Base-by-base conservation (phyloP, 352 stramenopile species). In the Phytophthora pisi region DNA sequence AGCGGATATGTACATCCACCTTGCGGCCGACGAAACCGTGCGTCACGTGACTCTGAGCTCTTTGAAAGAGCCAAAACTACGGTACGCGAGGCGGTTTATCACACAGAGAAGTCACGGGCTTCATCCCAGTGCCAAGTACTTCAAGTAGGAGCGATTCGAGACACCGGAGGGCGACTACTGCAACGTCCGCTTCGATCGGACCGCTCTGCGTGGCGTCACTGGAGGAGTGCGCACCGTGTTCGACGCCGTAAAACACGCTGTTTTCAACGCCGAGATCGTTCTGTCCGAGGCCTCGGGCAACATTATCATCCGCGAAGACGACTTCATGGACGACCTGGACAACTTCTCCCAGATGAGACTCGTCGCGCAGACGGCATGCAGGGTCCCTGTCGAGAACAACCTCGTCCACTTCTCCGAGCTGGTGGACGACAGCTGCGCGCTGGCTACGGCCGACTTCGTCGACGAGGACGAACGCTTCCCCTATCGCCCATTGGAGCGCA, bases 111-210 rank as follows among this genome's bases (percentile, higher is more conserved):
- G 63, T 56, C 72, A 71, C 9, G 75, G 77, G 10, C 38, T 86
- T 7, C 72, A 84, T 51, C 49, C 70, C 7, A 65, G 70, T 5
- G 50, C 61, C 5, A 46, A 57, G 1, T 78, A 68, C 28, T 64
- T 70, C 28, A 65, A 72, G 15, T 67, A 84, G 36, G 53, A 72
- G 26, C 53, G 63, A 23, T 73, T 63, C 54, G 70, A 81, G 62
- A 71, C 68, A 30, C 61, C 68, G 31, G 57, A 64, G 1, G 70
- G 73, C 1, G 78, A 86, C 51, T 80, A 66, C 38, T 84, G 76
- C 55, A 77, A 70, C 34, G 60, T 79, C 10, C 78, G 77, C 10
- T 88, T 85, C 38, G 76, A 81, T 30, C 55, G 82, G 18, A 71
- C 46, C 15, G 23, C 66, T 18, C 65, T 81, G 2, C 20, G 52